These are phyloP conservation scores for Phytophthora tubulina DNA, from an alignment of 352 stramenopile genomes.

Conservation along the genomic window DNA sequence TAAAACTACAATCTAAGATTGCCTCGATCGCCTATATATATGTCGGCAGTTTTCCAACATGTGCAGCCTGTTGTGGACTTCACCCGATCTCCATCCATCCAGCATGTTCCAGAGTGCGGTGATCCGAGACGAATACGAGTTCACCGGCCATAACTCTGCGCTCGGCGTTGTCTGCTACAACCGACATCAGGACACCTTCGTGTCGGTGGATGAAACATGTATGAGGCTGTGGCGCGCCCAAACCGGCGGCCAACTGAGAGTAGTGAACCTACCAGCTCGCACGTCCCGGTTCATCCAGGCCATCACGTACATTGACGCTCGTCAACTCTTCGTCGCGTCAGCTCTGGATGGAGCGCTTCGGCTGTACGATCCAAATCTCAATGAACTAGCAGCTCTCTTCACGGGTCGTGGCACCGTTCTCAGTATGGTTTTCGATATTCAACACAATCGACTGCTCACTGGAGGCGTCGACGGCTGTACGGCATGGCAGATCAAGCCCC, in stretches of 20 bases:
- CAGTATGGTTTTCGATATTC: constrained; percentile 63
- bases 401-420: constrained; percentile 60
- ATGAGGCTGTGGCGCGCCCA: constrained; percentile 56
- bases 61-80: not conserved
- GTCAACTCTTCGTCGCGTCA: constrained; percentile 70
- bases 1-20: no score
- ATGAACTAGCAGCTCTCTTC: constrained; percentile 66
- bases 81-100: not conserved
- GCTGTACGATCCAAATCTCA: constrained; percentile 66
- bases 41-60: constrained; percentile 18
- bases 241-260: constrained; percentile 43
- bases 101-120: constrained; percentile 76
- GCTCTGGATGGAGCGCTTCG: constrained; percentile 72
- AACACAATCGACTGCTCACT: constrained; percentile 61
- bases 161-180: constrained; percentile 79
- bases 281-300: constrained; percentile 71
- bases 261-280: constrained; percentile 62
- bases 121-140: constrained; percentile 70
- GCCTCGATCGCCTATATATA: constrained; percentile 10
- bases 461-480: constrained; percentile 71
- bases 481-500: constrained; percentile 67
- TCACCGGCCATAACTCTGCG: constrained; percentile 68
- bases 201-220: constrained; percentile 61
- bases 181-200: constrained; percentile 69
- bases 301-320: constrained; percentile 65